Evolutionary conservation across 2,329 filamentous ascomycete species (phyloP).

Genomic region (Trichophyton rubrum): DNA sequence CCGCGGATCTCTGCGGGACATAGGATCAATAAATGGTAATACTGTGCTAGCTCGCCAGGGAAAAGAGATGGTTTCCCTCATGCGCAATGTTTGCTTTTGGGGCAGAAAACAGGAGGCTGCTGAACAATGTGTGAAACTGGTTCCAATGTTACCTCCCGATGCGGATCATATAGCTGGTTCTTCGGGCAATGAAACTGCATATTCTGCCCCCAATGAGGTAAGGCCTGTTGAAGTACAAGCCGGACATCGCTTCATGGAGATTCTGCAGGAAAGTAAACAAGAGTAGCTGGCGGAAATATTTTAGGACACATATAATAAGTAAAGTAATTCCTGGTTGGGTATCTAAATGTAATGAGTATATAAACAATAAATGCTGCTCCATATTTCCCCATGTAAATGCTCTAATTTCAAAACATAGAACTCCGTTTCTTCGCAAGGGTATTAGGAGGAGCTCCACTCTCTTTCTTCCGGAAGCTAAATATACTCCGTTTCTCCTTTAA

Average conservation of each 20-base stretch:
- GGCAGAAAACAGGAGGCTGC: constrained; percentile 29
- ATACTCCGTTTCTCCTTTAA: constrained; percentile 34
- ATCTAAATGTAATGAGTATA: not conserved
- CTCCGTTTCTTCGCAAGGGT: constrained; percentile 35
- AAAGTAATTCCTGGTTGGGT: not conserved
- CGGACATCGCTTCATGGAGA: constrained; percentile 9
- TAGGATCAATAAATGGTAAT: constrained; percentile 8
- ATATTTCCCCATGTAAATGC: not conserved
- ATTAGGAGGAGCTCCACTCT: constrained; percentile 16
- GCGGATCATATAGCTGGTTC: not conserved
- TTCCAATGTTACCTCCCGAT: constrained; percentile 1
- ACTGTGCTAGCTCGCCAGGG: constrained; percentile 28
- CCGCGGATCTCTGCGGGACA: constrained; percentile 6
- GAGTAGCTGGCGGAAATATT: not conserved
- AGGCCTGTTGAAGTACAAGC: constrained; percentile 10
- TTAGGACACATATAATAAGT: not conserved
- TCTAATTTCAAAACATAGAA: constrained; percentile 27
- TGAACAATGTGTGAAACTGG: constrained; percentile 25
- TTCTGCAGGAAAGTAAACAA: not conserved
- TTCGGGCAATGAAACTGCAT: not conserved
- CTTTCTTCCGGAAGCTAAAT: constrained; percentile 30
- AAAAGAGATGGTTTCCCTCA: constrained; percentile 29
- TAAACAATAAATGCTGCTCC: not conserved
- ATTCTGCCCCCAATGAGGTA: not conserved
- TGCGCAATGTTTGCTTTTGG: constrained; percentile 35